Evolutionary conservation across 257 asterid species (phyloP).

Genomic region (Anisodus tanguticus): DNA sequence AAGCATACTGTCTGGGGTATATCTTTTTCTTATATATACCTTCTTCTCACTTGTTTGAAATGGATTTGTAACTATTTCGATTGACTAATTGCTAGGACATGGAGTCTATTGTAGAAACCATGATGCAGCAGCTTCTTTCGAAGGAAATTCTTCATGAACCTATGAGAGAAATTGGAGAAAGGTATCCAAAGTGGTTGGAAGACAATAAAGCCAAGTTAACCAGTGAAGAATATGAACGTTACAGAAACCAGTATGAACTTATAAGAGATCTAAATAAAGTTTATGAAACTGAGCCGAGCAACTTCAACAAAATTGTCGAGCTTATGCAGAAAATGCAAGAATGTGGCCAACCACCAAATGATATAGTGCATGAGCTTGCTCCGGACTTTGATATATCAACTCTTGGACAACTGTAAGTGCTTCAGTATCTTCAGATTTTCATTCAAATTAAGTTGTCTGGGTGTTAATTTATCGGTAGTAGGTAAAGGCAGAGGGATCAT

Average conservation of each 20-base stretch:
- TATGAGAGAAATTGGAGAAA: conserved; percentile 93
- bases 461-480: not conserved
- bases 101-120: conserved; percentile 91
- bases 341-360: conserved; percentile 97
- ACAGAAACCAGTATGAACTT: conserved; percentile 62
- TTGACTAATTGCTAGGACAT: conserved; percentile 58
- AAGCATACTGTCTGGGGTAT: not conserved
- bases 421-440: conserved; percentile 11
- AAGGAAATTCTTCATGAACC: conserved; percentile 96
- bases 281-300: conserved; percentile 79
- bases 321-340: conserved; percentile 99
- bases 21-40: not conserved
- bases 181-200: conserved; percentile 90
- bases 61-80: not conserved
- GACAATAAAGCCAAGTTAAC: conserved; percentile 68
- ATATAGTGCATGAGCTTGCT: conserved; percentile 83
- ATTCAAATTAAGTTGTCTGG: conserved; percentile 17
- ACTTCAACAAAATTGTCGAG: conserved; percentile 92
- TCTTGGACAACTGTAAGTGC: conserved; percentile 85
- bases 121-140: conserved; percentile 97
- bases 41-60: not conserved
- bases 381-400: conserved; percentile 82
- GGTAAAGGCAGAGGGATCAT: not conserved
- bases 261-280: conserved; percentile 68
- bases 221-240: conserved; percentile 66